These are phyloP conservation scores for Abortiporus biennis DNA, from an alignment of 1,284 basidiomycete species.

Conservation along the genomic window DNA sequence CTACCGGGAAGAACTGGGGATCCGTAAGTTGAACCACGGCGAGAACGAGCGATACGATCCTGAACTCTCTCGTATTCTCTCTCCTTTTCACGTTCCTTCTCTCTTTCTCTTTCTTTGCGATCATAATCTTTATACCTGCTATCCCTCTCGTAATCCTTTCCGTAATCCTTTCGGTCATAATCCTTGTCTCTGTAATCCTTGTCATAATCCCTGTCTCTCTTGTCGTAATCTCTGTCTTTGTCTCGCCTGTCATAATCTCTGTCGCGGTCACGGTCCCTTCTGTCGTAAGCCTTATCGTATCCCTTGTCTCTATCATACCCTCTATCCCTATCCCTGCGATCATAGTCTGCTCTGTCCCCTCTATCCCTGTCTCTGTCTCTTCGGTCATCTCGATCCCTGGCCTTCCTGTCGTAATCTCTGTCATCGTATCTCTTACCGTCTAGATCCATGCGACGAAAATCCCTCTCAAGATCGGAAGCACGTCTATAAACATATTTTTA, in stretches of 20 bases:
- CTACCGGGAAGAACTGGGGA: background rate
- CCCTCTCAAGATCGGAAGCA: constrained; percentile 45
- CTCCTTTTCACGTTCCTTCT: constrained; percentile 22
- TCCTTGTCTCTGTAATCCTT: constrained; percentile 20
- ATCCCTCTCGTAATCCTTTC: constrained; percentile 4
- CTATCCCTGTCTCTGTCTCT: constrained; percentile 41
- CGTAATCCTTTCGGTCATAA: constrained; percentile 14
- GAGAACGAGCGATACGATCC: constrained; percentile 14
- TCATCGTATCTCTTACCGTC: constrained; percentile 10
- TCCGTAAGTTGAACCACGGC: constrained; percentile 22
- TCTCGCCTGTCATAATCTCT: constrained; percentile 20
- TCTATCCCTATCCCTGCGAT: background rate
- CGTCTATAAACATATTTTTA: constrained; percentile 52
- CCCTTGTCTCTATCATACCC: constrained; percentile 8
- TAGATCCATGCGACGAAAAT: constrained; percentile 36
- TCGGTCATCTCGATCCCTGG: constrained; percentile 5
- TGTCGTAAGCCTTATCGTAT: constrained; percentile 11
- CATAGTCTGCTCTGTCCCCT: too few species aligned
- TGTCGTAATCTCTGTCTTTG: constrained; percentile 45
- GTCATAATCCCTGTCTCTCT: constrained; percentile 31
- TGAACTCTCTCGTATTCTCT: constrained; percentile 15
- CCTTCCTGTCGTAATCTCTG: constrained; percentile 9
- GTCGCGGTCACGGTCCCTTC: constrained; percentile 6
- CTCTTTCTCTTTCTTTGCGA: constrained; percentile 4
- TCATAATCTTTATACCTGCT: constrained; percentile 4